A percentile compares a stretch with the other conserved stretches of the same genome.
Evolutionary conservation across 2,329 filamentous ascomycete species (phyloP).

Genomic region (Zymoseptoria pseudotritici): DNA sequence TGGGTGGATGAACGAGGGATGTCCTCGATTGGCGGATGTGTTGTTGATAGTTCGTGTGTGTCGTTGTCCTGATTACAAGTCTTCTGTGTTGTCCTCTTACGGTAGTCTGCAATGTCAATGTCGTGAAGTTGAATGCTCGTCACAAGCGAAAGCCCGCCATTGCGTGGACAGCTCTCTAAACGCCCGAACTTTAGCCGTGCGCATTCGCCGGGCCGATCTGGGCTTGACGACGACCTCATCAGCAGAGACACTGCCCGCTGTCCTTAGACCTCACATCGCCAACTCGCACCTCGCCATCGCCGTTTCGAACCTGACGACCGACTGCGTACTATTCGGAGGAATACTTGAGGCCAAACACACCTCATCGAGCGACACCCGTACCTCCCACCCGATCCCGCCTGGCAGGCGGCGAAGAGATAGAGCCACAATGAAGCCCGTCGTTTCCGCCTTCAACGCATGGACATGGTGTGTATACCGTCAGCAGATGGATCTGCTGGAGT

Average conservation of each 20-base stretch:
- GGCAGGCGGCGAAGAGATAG: slow-evolving; percentile 8
- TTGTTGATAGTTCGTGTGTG: background rate
- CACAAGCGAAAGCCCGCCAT: slow-evolving; percentile 1
- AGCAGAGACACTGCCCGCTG: background rate
- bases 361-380: background rate
- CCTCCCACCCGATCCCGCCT: background rate
- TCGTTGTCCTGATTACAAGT: background rate
- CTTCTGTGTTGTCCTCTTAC: background rate
- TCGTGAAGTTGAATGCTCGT: slow-evolving; percentile 1
- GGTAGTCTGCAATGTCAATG: background rate
- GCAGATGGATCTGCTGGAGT: background rate
- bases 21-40: background rate
- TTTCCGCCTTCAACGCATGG: slow-evolving; percentile 89
- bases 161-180: background rate
- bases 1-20: slow-evolving; percentile 1
- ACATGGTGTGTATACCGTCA: slow-evolving; percentile 61
- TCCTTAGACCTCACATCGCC: background rate
- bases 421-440: slow-evolving; percentile 82
- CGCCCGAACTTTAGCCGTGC: background rate
- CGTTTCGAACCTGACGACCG: background rate
- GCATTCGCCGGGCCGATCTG: background rate
- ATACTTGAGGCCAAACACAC: background rate
- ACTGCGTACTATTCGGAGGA: background rate
- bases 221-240: background rate
- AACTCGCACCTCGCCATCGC: background rate